phyloP scores from a whole-genome alignment of 306 rosid species.

The Corylus americana region DNA sequence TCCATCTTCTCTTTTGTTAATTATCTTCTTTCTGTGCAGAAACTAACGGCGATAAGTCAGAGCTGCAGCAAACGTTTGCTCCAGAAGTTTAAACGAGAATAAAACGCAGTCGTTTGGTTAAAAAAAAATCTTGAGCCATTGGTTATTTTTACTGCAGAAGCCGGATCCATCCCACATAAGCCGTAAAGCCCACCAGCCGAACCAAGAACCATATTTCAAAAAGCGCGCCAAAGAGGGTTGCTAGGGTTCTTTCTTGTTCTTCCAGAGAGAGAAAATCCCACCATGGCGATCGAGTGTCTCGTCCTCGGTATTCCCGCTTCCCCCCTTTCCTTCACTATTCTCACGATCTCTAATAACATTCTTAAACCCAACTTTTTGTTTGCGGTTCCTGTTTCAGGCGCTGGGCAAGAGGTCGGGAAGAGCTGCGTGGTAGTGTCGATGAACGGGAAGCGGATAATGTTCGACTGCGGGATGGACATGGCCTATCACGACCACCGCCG shows the following conservation, averaged over 20 bases:
- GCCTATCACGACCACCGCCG: constrained; percentile 66
- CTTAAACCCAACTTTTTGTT: neutral
- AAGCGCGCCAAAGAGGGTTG: neutral
- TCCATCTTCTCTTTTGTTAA: too few relatives aligned
- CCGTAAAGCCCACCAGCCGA: too few relatives aligned
- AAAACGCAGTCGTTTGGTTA: too few relatives aligned
- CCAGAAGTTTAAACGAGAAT: too few relatives aligned
- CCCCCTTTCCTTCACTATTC: neutral
- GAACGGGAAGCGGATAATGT: constrained; percentile 88
- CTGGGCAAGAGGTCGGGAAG: constrained; percentile 98
- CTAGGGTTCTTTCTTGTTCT: neutral
- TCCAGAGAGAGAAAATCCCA: neutral
- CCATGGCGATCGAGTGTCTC: constrained; percentile 68
- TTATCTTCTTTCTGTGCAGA: too few relatives aligned
- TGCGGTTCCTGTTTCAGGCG: constrained; percentile 46
- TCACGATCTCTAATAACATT: neutral
- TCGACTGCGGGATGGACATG: constrained; percentile 96
- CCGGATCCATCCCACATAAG: too few relatives aligned
- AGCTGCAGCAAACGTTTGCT: too few relatives aligned
- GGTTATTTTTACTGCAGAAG: too few relatives aligned
- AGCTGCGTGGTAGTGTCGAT: constrained; percentile 85
- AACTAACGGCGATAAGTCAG: too few relatives aligned
- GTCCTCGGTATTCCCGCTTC: constrained; percentile 50
- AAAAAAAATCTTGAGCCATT: too few relatives aligned
- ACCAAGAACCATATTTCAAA: too few relatives aligned